Evolutionary conservation across 371 early-diverging fungal species (phyloP), one percentile per base, ranked within the genome.

Genomic region (Lichtheimia ornata): DNA sequence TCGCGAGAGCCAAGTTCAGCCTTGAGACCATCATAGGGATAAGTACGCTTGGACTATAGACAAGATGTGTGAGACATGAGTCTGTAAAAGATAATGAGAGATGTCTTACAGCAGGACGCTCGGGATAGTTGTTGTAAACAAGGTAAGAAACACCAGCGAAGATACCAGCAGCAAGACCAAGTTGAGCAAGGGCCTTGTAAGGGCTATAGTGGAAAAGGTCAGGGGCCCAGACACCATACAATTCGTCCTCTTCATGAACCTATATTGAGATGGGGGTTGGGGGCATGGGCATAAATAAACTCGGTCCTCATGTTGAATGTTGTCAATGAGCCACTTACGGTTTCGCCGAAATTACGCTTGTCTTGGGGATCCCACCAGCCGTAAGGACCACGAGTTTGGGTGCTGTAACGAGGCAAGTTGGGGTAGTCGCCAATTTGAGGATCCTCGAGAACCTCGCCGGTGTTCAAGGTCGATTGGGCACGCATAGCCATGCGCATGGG

Each of bases 401-500:
- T 61, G 72, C 81, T 84, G 74, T 71, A 65, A 69, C 79, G 81
- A 59, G 87, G 87, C 71, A 86, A 66, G 72, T 86, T 85, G 73
- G 87, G 87, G 58, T 86, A 86, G 53, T 82, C 77, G 50, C 87
- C 87, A 65, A 86, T 84, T 71, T 86, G 87, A 52, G 87, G 84
- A 65, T 86, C 87, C 62, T 82, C 69, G 20, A 69, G 45, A 18
- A 71, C 60, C 62, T 78, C 73, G 30, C 79, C 77, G 11, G 77
- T 75, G 59, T 68, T 65, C 57, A 81, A 72, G 18, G 81, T 81
- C n/a, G 81, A 81, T 63, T 81, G 77, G 55, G 75, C 70, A 50
- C 81, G 80, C 28, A 66, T 61, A 17, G 72, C 59, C 22, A 70
- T 65, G 51, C 58, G 25, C 54, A 74, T 59, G 28, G 72, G 73